Conservation (phyloP, 768 basidiomycete genomes). For the Collybia nuda region DNA sequence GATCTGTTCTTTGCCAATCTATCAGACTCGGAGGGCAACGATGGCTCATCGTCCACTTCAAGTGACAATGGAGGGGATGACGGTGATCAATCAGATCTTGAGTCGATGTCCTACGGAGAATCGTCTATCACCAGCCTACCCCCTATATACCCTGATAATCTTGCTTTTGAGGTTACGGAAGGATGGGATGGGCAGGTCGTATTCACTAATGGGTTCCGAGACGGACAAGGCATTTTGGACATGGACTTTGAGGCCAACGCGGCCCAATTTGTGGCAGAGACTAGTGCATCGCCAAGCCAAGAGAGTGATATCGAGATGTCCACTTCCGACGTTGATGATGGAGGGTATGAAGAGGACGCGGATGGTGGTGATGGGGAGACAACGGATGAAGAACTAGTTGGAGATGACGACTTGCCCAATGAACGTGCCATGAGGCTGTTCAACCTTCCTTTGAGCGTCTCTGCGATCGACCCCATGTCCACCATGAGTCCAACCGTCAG, state of each 20-base stretch:
- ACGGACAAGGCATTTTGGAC: conserved; percentile 61
- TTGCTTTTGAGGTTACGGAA: conserved; percentile 67
- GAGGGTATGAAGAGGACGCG: conserved; percentile 45
- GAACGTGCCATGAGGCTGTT: conserved; percentile 75
- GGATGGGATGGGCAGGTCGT: conserved; percentile 77
- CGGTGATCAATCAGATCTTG: conserved; percentile 43
- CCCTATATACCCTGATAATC: conserved; percentile 32
- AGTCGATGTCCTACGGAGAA: conserved; percentile 23
- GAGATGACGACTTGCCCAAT: conserved; percentile 69
- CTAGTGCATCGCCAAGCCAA: conserved; percentile 45
- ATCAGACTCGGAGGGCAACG: conserved; percentile 49
- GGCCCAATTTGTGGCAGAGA: conserved; percentile 45
- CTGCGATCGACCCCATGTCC: conserved; percentile 73
- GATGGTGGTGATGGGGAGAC: conserved; percentile 69
- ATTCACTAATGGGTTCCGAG: conserved; percentile 62
- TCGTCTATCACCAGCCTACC: conserved; percentile 26
- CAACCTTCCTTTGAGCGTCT: conserved; percentile 60
- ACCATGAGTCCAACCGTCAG: conserved; percentile 62
- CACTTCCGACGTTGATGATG: conserved; percentile 38
- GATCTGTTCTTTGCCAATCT: conserved; percentile 84
- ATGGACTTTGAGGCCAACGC: conserved; percentile 70
- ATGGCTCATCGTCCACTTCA: conserved; percentile 22
- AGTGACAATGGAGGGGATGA: conserved; percentile 37
- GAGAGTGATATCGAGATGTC: conserved; percentile 55
- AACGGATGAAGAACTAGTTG: conserved; percentile 85